Percentiles rank a stretch among this genome's conserved stretches.
These are phyloP conservation scores for Plasmodium yoelii DNA, from an alignment of 169 alveolate genomes.

Conservation along the genomic window DNA sequence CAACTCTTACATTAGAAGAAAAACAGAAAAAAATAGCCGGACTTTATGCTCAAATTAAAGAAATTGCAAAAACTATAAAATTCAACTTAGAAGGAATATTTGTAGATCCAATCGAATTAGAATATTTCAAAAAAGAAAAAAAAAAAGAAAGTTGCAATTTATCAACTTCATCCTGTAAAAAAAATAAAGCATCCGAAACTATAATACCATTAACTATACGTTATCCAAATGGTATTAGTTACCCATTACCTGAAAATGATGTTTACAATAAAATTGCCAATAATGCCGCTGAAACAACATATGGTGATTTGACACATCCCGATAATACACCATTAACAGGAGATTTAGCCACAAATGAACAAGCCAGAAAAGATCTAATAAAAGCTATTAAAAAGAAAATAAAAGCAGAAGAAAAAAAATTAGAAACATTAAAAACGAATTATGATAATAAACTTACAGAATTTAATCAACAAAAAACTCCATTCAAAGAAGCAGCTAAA, in stretches of 20 bases:
- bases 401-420: neutral
- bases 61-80: constrained; percentile 42
- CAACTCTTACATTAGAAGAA: neutral
- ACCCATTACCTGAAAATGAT: constrained; percentile 7
- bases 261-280: neutral
- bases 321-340: neutral
- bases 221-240: constrained; percentile 40
- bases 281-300: neutral
- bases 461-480: neutral
- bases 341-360: neutral
- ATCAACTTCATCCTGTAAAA: neutral
- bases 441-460: neutral
- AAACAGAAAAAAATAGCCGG: neutral
- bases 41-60: constrained; percentile 6
- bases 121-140: constrained; percentile 54
- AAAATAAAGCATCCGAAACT: neutral
- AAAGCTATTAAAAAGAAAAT: constrained; percentile 13
- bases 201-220: neutral
- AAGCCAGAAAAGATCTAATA: neutral
- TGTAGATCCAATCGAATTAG: constrained; percentile 33
- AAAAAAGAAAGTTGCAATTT: neutral
- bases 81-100: constrained; percentile 31
- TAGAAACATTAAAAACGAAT: neutral
- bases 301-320: constrained; percentile 30
- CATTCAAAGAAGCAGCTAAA: neutral